Evolutionary conservation across 148 eudicot genomes (phyloP).

Genomic region (Persicaria tinctoria): DNA sequence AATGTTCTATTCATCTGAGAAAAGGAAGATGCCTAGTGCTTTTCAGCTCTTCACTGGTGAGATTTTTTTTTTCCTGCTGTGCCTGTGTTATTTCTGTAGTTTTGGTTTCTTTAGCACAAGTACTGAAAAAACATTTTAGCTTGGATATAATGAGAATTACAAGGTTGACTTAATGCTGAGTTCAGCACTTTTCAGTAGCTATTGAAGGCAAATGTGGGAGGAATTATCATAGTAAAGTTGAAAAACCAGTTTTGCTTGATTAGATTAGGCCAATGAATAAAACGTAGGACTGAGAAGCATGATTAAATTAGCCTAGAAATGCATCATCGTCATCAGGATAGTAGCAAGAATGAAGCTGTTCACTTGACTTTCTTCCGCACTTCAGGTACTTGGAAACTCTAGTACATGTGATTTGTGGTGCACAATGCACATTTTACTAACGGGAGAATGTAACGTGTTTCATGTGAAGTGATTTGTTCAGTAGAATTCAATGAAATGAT

Average conservation of each 20-base stretch:
- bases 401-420: too few relatives aligned
- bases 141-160: not conserved
- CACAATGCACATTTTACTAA: not conserved
- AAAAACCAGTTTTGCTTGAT: too few relatives aligned
- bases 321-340: not conserved
- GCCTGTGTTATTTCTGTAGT: not conserved
- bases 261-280: too few relatives aligned
- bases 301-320: not conserved
- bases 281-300: not conserved
- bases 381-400: too few relatives aligned
- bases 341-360: not conserved
- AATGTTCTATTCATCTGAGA: slow-evolving; percentile 19
- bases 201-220: too few relatives aligned
- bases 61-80: not conserved
- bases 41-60: slow-evolving; percentile 30
- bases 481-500: not conserved
- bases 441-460: not conserved
- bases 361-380: not conserved
- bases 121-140: not conserved
- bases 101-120: slow-evolving; percentile 1
- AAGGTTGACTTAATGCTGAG: not conserved
- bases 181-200: too few relatives aligned
- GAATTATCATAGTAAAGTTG: too few relatives aligned
- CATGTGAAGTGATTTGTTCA: not conserved
- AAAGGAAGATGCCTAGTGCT: slow-evolving; percentile 24